Evolutionary conservation across 78 protist species (phyloP).

Genomic region (Mantamonas sphyraenae): DNA sequence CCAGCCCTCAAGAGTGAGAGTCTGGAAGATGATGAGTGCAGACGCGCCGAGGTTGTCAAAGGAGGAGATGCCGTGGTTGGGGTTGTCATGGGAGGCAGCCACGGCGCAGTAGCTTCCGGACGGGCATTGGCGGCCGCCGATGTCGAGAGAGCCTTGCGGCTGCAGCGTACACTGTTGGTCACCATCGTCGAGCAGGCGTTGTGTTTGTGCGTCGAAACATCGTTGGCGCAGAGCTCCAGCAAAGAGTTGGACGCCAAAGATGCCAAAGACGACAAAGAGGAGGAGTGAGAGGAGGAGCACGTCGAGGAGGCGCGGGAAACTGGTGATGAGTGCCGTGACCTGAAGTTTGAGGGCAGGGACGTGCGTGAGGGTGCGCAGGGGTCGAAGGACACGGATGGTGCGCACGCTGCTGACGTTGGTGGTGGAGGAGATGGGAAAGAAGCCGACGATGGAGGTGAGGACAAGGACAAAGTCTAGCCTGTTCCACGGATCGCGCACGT

Average conservation of each 20-base stretch:
- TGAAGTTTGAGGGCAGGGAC: conserved; percentile 11
- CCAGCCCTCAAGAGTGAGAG: conserved; percentile 48
- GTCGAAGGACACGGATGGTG: conserved; percentile 16
- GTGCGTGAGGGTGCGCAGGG: conserved; percentile 15
- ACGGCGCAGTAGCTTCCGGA: background rate
- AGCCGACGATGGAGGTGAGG: background rate
- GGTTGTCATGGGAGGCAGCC: background rate
- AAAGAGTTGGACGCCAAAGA: conserved; percentile 27
- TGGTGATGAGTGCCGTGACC: background rate
- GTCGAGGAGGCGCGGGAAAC: conserved; percentile 3
- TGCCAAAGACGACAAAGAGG: conserved; percentile 27
- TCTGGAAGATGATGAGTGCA: conserved; percentile 24
- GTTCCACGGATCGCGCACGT: conserved; percentile 8
- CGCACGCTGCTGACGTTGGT: conserved; percentile 20
- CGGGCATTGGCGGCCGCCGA: too few species aligned
- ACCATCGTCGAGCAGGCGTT: background rate
- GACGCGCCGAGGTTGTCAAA: conserved; percentile 28
- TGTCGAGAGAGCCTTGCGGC: background rate
- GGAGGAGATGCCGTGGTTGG: background rate
- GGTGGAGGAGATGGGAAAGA: conserved; percentile 7
- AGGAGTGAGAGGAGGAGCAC: conserved; percentile 6
- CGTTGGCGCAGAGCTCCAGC: conserved; percentile 8
- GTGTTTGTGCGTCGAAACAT: conserved; percentile 1
- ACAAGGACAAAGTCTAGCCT: conserved; percentile 15
- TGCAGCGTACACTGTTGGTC: background rate